A percentile compares a stretch with the other conserved stretches of the same genome.
Evolutionary conservation across 371 early-diverging fungal genomes (phyloP).

Genomic region (Phascolomyces articulosus): DNA sequence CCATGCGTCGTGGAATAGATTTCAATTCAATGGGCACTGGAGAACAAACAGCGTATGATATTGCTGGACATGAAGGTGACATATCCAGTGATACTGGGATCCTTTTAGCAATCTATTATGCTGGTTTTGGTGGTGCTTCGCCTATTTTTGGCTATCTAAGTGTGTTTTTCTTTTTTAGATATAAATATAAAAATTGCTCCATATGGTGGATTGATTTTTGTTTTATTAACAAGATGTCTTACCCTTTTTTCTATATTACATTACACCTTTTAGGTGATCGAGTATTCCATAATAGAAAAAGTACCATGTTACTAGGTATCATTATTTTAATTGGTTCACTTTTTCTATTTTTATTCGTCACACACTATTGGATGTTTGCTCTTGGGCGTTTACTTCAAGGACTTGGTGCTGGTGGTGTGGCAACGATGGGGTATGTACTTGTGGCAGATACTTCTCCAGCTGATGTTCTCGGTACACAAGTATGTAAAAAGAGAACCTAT

Average conservation of each 20-base stretch:
- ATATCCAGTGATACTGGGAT: not conserved
- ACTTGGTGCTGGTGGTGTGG: not conserved
- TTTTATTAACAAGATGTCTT: no score
- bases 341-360: not conserved
- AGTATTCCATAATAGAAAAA: not conserved
- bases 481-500: no score
- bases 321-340: not conserved
- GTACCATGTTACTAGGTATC: not conserved
- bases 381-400: not conserved
- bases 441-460: not conserved
- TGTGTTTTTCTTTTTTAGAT: no score
- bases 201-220: no score
- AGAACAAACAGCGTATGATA: not conserved
- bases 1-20: not conserved
- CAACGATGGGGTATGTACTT: not conserved
- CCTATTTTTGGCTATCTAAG: not conserved
- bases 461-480: not conserved
- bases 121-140: not conserved
- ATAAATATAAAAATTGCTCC: no score
- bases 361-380: not conserved
- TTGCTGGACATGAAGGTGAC: not conserved
- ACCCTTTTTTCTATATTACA: no score
- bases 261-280: not conserved
- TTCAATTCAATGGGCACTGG: not conserved
- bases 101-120: not conserved